Percentiles rank a stretch among this genome's conserved stretches.
These are phyloP conservation scores for Psilocybe subaeruginosa DNA, from an alignment of 768 basidiomycete species.

Conservation along the genomic window DNA sequence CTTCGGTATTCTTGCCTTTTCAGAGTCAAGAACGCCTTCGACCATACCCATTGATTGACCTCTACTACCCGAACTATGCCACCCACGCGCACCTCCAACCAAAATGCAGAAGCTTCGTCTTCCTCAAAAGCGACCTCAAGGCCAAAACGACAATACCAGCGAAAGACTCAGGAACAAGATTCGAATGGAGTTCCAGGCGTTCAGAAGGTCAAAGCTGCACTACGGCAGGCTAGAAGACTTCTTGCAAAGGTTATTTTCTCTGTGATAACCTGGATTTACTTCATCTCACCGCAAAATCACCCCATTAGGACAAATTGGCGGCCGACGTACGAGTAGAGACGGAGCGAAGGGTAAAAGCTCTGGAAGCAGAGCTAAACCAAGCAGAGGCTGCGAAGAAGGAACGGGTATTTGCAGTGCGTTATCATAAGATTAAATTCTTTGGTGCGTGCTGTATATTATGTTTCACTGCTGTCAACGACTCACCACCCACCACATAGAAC, in stretches of 20 bases:
- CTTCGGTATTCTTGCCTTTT: conserved; percentile 10
- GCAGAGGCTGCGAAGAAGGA: conserved; percentile 70
- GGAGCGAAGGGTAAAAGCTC: conserved; percentile 73
- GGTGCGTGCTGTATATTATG: conserved; percentile 49
- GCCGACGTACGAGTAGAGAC: conserved; percentile 83
- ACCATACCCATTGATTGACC: background rate
- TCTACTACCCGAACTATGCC: conserved; percentile 22
- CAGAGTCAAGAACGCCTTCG: background rate
- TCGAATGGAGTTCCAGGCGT: conserved; percentile 59
- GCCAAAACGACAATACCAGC: conserved; percentile 25
- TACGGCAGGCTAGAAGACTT: conserved; percentile 83
- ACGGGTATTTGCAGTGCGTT: conserved; percentile 71
- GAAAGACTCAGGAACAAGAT: conserved; percentile 28
- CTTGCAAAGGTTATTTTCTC: conserved; percentile 67
- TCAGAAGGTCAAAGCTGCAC: conserved; percentile 82
- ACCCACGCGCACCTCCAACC: conserved; percentile 23
- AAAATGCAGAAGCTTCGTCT: conserved; percentile 28
- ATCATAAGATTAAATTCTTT: conserved; percentile 95
- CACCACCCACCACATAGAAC: conserved; percentile 50
- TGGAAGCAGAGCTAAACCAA: conserved; percentile 72
- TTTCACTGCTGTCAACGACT: background rate
- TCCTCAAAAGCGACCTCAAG: conserved; percentile 28
- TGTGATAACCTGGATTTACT: background rate
- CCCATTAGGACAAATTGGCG: conserved; percentile 70
- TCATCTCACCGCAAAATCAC: background rate